phyloP scores from a whole-genome alignment of 2,329 filamentous ascomycete genomes.

The Thermomyces lanuginosus region DNA sequence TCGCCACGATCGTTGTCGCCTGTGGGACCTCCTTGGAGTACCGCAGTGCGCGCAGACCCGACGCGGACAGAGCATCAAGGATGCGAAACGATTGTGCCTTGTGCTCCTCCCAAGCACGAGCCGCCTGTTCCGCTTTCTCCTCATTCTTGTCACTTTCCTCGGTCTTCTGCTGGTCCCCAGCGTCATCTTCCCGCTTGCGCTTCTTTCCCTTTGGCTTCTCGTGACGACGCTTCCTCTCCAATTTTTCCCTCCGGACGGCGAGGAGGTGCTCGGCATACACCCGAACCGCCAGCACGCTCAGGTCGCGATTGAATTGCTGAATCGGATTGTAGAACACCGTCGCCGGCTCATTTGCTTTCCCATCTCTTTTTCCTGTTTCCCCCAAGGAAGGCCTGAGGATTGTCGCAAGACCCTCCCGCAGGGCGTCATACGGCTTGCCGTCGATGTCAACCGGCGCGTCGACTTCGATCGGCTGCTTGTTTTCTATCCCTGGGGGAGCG shows the following conservation, averaged over 20 bases:
- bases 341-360: conserved; percentile 35
- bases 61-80: conserved; percentile 85
- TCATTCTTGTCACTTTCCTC: conserved; percentile 1
- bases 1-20: conserved; percentile 65
- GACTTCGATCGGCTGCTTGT: no score
- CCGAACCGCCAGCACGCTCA: conserved; percentile 83
- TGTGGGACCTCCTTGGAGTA: conserved; percentile 87
- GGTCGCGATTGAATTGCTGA: conserved; percentile 93
- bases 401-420: conserved; percentile 51
- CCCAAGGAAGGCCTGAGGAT: conserved; percentile 53
- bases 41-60: conserved; percentile 73
- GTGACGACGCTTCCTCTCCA: conserved; percentile 1
- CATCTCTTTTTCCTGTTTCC: no score
- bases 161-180: conserved; percentile 5
- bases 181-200: conserved; percentile 4
- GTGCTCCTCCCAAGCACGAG: conserved; percentile 9
- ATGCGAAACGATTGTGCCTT: conserved; percentile 51
- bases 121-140: conserved; percentile 2
- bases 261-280: conserved; percentile 59
- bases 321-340: conserved; percentile 96
- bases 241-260: conserved; percentile 19
- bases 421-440: conserved; percentile 40
- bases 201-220: conserved; percentile 2
- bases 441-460: conserved; percentile 29
- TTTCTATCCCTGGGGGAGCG: no score